A percentile compares a stretch with the other conserved stretches of the same genome.
Evolutionary conservation across 2,329 filamentous ascomycete genomes (phyloP).

Genomic region (Coccinonectria pachysandricola): DNA sequence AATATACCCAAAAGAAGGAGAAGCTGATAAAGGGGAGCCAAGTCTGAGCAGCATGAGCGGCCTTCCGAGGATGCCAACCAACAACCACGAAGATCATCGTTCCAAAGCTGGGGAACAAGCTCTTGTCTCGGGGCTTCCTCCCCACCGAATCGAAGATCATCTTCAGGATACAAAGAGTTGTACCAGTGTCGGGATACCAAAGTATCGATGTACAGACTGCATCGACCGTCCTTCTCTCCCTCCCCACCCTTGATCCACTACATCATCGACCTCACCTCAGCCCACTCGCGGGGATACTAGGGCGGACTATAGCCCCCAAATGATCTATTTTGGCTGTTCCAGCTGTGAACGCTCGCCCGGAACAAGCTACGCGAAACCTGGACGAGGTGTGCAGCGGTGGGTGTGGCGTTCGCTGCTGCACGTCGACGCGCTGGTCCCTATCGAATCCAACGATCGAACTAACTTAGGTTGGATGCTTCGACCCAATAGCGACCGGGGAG

Average conservation of each 20-base stretch:
- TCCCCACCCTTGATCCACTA: constrained; percentile 15
- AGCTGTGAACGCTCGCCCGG: too few relatives aligned
- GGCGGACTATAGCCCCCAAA: too few relatives aligned
- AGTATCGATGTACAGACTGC: constrained; percentile 9
- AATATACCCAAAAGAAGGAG: too few relatives aligned
- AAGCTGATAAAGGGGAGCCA: background rate
- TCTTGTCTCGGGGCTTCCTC: too few relatives aligned
- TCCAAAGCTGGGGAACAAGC: constrained; percentile 7
- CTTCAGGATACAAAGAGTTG: too few relatives aligned
- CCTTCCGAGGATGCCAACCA: constrained; percentile 9
- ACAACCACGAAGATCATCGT: constrained; percentile 10
- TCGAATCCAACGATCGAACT: too few relatives aligned
- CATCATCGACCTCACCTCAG: constrained; percentile 14
- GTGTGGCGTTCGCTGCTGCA: constrained; percentile 7
- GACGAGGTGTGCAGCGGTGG: constrained; percentile 1
- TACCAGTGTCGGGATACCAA: too few relatives aligned
- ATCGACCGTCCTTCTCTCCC: constrained; percentile 13
- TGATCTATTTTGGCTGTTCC: too few relatives aligned
- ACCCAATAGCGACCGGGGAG: constrained; percentile 8
- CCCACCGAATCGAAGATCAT: too few relatives aligned
- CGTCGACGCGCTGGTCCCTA: too few relatives aligned
- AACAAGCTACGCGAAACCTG: too few relatives aligned
- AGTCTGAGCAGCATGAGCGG: constrained; percentile 1
- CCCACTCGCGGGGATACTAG: constrained; percentile 1
- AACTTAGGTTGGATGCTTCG: too few relatives aligned